These are phyloP conservation scores for Cicer bijugum DNA, from an alignment of 306 rosid genomes.

Conservation along the genomic window DNA sequence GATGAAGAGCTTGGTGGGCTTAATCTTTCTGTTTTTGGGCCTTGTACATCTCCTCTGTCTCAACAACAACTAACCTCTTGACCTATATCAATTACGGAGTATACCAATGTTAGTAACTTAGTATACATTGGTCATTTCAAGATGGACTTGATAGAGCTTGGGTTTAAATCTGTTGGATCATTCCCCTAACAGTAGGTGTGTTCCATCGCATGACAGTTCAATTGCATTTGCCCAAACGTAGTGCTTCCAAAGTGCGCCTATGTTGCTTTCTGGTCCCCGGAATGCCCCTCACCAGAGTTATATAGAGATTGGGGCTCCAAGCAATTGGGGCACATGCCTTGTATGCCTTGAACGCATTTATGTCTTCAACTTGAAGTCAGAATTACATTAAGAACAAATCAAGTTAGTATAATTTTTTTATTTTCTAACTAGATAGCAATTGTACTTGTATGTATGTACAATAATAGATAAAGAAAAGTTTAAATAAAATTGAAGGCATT, in stretches of 20 bases:
- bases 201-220: constrained; percentile 96
- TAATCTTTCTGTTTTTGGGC: constrained; percentile 76
- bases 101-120: constrained; percentile 32
- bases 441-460: not conserved
- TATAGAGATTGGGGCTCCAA: constrained; percentile 83
- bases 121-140: constrained; percentile 12
- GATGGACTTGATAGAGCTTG: constrained; percentile 14
- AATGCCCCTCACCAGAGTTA: constrained; percentile 90
- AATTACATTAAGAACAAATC: constrained; percentile 42
- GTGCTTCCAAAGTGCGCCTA: constrained; percentile 88
- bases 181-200: constrained; percentile 90
- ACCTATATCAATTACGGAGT: constrained; percentile 56
- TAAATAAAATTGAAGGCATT: not conserved
- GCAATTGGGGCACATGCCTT: constrained; percentile 81
- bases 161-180: constrained; percentile 79
- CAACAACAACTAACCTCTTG: constrained; percentile 82
- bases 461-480: not conserved
- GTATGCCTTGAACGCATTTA: constrained; percentile 92
- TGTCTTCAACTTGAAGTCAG: constrained; percentile 57
- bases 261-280: constrained; percentile 94
- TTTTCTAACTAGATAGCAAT: constrained; percentile 14
- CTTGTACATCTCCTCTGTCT: constrained; percentile 87
- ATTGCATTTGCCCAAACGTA: constrained; percentile 78
- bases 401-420: not conserved
- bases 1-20: constrained; percentile 64